A percentile compares a stretch with the other conserved stretches of the same genome.
These are phyloP conservation scores for Arthrobotrys entomopaga DNA, from an alignment of 2,329 filamentous ascomycete species.

Conservation along the genomic window DNA sequence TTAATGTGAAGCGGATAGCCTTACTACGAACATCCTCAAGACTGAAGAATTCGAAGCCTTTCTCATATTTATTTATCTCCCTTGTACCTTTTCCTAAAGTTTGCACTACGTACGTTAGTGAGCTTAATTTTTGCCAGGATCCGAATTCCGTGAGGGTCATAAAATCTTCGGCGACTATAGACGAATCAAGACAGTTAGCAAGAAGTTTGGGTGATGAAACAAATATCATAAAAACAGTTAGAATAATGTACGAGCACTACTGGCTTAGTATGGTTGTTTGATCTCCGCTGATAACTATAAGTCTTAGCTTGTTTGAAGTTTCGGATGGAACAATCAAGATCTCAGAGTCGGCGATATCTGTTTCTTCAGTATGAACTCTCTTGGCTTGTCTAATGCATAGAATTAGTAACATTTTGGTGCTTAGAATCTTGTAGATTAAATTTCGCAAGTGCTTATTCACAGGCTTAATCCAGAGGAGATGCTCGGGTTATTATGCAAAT, in stretches of 20 bases:
- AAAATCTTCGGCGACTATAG: constrained; percentile 1
- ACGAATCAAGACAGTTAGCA: not conserved
- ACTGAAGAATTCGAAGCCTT: not conserved
- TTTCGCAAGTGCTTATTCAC: too few species aligned
- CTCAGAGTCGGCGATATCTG: constrained; percentile 24
- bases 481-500: too few species aligned
- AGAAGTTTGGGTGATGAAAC: not conserved
- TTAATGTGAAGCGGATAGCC: too few species aligned
- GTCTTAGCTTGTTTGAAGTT: constrained; percentile 8
- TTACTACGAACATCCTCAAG: not conserved
- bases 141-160: not conserved
- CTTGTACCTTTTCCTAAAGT: not conserved
- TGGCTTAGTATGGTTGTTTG: constrained; percentile 8
- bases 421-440: too few species aligned
- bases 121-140: not conserved
- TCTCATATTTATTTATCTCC: not conserved
- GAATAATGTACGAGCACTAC: not conserved
- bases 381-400: constrained; percentile 26
- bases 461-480: too few species aligned
- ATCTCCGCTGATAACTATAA: constrained; percentile 21
- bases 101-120: not conserved
- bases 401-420: too few species aligned
- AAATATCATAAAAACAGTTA: not conserved
- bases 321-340: constrained; percentile 16
- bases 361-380: constrained; percentile 15